Percentiles rank a stretch among this genome's conserved stretches.
phyloP scores from a whole-genome alignment of 352 stramenopile species.

The Phytophthora cajani region DNA sequence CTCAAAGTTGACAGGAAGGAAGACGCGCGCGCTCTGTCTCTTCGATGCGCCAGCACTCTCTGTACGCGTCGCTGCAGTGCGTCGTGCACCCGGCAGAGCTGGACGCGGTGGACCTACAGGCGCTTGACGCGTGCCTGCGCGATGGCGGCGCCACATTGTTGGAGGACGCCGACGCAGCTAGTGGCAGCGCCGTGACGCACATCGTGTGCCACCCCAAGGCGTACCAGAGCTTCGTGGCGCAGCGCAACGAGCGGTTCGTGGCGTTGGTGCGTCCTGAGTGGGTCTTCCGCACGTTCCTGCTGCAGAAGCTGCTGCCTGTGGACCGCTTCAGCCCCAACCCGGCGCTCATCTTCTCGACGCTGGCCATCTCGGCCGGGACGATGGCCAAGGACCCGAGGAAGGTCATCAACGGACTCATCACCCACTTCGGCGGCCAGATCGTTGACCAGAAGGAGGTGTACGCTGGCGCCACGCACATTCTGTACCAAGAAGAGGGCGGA shows the following conservation, averaged over 20 bases:
- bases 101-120: constrained; percentile 39
- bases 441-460: constrained; percentile 59
- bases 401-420: constrained; percentile 81
- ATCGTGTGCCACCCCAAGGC: constrained; percentile 73
- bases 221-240: constrained; percentile 54
- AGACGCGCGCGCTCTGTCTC: not conserved
- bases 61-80: constrained; percentile 59
- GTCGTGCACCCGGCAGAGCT: constrained; percentile 64
- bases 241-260: constrained; percentile 73
- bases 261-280: constrained; percentile 80
- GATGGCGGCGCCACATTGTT: constrained; percentile 67
- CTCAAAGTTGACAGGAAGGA: not conserved
- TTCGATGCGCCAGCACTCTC: constrained; percentile 49
- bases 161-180: constrained; percentile 26
- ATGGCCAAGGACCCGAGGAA: constrained; percentile 85
- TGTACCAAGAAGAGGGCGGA: constrained; percentile 62
- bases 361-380: constrained; percentile 71
- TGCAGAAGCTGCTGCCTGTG: constrained; percentile 66
- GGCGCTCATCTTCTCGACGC: constrained; percentile 75
- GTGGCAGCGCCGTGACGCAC: constrained; percentile 54
- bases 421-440: constrained; percentile 83
- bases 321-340: constrained; percentile 84
- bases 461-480: constrained; percentile 70
- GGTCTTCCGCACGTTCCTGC: constrained; percentile 77
- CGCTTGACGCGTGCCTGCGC: constrained; percentile 66